Conservation (phyloP, 116 monocot genomes). For the Papilionanthe hybrid region DNA sequence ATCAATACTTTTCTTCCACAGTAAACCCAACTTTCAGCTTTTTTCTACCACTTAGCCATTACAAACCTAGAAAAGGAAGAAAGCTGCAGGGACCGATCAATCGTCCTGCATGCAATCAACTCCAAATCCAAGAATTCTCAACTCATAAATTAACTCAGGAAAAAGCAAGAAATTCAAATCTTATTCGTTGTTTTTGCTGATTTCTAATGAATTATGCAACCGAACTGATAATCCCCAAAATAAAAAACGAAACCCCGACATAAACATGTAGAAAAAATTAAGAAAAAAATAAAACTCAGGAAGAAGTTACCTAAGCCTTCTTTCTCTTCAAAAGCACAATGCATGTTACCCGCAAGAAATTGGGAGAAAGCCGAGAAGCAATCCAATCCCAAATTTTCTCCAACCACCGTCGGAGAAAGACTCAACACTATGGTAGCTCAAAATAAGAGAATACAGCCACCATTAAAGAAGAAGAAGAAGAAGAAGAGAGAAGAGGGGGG, state of each 20-base stretch:
- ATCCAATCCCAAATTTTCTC: neutral
- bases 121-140: neutral
- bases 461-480: slow-evolving; percentile 10
- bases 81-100: neutral
- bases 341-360: neutral
- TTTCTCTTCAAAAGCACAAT: neutral
- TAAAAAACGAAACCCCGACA: neutral
- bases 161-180: neutral
- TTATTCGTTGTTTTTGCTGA: neutral
- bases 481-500: neutral
- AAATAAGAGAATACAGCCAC: neutral
- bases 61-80: neutral
- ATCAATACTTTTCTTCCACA: slow-evolving; percentile 19
- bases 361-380: neutral
- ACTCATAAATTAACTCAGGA: neutral
- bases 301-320: neutral
- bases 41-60: neutral
- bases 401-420: neutral
- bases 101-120: neutral
- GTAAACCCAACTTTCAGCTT: neutral
- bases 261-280: neutral
- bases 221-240: neutral
- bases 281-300: neutral
- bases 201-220: neutral
- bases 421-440: neutral